Evolutionary conservation across 73 alveolate genomes (phyloP).

Genomic region (Breviolum minutum): DNA sequence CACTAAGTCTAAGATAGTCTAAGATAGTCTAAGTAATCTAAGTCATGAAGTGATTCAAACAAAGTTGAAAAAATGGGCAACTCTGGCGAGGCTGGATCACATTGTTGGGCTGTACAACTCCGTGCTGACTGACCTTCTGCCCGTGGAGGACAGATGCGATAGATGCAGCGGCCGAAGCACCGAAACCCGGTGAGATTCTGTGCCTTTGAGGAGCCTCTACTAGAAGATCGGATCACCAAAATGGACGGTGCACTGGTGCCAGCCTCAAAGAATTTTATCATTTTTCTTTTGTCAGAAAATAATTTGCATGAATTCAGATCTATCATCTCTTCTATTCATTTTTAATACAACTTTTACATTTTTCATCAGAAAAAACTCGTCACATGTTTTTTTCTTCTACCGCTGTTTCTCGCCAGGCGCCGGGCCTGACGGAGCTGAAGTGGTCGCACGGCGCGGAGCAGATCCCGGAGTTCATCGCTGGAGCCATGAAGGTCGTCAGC

Average conservation of each 20-base stretch:
- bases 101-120: conserved; percentile 98
- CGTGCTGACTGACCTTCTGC: conserved; percentile 98
- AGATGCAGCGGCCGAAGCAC: not conserved
- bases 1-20: no score
- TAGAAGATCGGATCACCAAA: conserved; percentile 98
- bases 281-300: no score
- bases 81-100: conserved; percentile 48
- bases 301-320: not conserved
- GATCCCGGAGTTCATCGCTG: conserved; percentile 93
- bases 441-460: conserved; percentile 97
- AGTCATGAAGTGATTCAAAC: not conserved
- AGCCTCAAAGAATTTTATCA: not conserved
- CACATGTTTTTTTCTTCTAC: not conserved
- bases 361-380: not conserved
- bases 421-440: conserved; percentile 99
- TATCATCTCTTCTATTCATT: not conserved
- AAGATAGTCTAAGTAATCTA: no score
- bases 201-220: conserved; percentile 97
- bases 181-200: not conserved
- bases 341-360: not conserved
- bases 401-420: conserved; percentile 94
- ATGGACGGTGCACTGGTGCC: conserved; percentile 97
- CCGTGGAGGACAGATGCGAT: conserved; percentile 97
- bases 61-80: not conserved
- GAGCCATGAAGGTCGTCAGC: conserved; percentile 82